Conservation (phyloP, 164 flowering plant genomes). For the Buxus sempervirens region DNA sequence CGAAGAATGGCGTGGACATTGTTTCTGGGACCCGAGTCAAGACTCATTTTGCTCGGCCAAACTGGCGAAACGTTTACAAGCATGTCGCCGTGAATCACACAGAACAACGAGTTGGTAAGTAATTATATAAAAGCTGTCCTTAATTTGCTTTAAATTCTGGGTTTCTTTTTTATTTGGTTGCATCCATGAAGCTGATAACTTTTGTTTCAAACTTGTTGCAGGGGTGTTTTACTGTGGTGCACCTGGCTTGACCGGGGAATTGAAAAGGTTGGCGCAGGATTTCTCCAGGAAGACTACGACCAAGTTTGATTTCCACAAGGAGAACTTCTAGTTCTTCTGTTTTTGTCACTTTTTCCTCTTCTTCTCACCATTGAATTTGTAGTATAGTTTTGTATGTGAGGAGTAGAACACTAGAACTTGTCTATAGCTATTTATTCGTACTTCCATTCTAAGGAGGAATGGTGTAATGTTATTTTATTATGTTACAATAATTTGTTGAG, state of each 20-base stretch:
- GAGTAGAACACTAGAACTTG: no score
- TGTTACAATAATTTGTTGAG: no score
- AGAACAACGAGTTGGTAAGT: slow-evolving; percentile 48
- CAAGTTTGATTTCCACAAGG: slow-evolving; percentile 67
- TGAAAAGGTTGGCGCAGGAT: slow-evolving; percentile 37
- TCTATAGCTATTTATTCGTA: no score
- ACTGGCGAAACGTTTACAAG: slow-evolving; percentile 55
- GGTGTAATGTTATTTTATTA: no score
- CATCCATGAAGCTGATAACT: background rate
- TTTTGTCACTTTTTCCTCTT: background rate
- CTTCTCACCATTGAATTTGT: background rate
- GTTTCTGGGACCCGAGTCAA: slow-evolving; percentile 56
- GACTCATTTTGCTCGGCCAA: slow-evolving; percentile 61
- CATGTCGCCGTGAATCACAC: slow-evolving; percentile 45
- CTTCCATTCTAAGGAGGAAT: no score
- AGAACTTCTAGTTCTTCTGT: slow-evolving; percentile 35
- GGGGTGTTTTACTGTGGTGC: slow-evolving; percentile 70
- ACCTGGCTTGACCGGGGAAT: slow-evolving; percentile 30
- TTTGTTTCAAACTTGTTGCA: slow-evolving; percentile 12
- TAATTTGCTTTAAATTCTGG: no score
- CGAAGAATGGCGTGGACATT: slow-evolving; percentile 58
- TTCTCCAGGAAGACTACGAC: slow-evolving; percentile 49
- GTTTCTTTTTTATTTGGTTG: no score
- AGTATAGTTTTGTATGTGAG: background rate
- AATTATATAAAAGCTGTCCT: background rate